Percentiles rank a stretch among this genome's conserved stretches.
These are phyloP conservation scores for Heliamphora pulchella DNA, from an alignment of 179 eudicot genomes.

Conservation along the genomic window DNA sequence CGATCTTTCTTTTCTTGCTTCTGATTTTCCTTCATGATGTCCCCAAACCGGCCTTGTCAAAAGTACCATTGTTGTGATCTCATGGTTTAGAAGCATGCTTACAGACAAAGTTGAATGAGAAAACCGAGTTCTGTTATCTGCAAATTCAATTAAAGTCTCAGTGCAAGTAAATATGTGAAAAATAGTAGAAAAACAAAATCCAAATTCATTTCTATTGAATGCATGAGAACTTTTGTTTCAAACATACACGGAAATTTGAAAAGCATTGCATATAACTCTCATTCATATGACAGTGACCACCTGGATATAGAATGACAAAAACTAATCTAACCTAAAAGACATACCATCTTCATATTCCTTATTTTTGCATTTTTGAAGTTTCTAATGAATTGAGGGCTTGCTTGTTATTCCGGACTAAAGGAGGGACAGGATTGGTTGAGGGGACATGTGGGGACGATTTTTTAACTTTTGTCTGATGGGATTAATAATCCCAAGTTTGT, in stretches of 20 bases:
- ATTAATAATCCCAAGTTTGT: no score
- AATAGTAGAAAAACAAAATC: not conserved
- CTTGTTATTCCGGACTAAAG: no score
- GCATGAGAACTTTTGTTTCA: not conserved
- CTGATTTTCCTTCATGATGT: slow-evolving; percentile 26
- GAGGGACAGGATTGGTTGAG: no score
- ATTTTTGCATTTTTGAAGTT: not conserved
- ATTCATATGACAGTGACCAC: not conserved
- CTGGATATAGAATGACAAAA: not conserved
- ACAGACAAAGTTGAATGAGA: not conserved
- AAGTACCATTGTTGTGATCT: slow-evolving; percentile 15
- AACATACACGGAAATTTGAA: not conserved
- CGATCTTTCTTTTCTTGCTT: no score
- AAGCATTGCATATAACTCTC: not conserved
- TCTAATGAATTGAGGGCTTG: not conserved
- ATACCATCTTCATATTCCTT: not conserved
- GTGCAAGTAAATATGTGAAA: not conserved
- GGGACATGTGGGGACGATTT: no score
- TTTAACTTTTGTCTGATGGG: no score
- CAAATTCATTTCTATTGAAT: not conserved
- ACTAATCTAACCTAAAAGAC: not conserved
- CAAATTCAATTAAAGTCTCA: slow-evolving; percentile 4
- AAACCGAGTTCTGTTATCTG: slow-evolving; percentile 12
- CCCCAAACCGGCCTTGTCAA: slow-evolving; percentile 18
- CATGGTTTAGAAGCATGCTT: slow-evolving; percentile 17